Conservation (phyloP, 805 yeast species). For the Barnettozyma botsteinii region DNA sequence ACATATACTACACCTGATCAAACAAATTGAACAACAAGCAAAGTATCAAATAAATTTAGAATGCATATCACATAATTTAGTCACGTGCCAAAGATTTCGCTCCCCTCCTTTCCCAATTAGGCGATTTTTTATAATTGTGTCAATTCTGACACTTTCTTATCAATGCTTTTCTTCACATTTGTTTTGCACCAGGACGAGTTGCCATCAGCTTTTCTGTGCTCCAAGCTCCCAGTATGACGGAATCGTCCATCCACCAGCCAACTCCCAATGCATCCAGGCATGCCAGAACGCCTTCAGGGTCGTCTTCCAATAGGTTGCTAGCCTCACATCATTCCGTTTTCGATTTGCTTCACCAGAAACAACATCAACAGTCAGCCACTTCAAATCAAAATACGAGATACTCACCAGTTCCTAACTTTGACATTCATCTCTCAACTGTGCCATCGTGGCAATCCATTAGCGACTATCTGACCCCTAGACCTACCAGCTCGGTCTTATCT, state of each 20-base stretch:
- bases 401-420: slow-evolving; percentile 3
- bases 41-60: too few relatives aligned
- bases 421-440: slow-evolving; percentile 3
- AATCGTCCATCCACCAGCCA: slow-evolving; percentile 14
- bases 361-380: not conserved
- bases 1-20: too few relatives aligned
- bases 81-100: not conserved
- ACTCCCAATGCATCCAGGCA: slow-evolving; percentile 10
- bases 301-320: slow-evolving; percentile 15
- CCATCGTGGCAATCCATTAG: slow-evolving; percentile 23
- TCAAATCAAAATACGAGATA: slow-evolving; percentile 1
- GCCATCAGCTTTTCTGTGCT: too few relatives aligned
- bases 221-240: too few relatives aligned
- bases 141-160: not conserved
- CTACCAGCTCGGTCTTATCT: slow-evolving; percentile 26
- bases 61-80: too few relatives aligned
- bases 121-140: not conserved
- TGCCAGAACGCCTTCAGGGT: not conserved
- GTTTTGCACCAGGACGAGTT: too few relatives aligned
- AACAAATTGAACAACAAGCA: too few relatives aligned
- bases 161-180: too few relatives aligned
- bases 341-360: slow-evolving; percentile 18
- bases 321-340: slow-evolving; percentile 23
- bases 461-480: slow-evolving; percentile 17
- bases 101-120: not conserved